Evolutionary conservation across 306 rosid species (phyloP), one percentile per base, ranked within the genome.

Genomic region (Prinsepia uniflora): DNA sequence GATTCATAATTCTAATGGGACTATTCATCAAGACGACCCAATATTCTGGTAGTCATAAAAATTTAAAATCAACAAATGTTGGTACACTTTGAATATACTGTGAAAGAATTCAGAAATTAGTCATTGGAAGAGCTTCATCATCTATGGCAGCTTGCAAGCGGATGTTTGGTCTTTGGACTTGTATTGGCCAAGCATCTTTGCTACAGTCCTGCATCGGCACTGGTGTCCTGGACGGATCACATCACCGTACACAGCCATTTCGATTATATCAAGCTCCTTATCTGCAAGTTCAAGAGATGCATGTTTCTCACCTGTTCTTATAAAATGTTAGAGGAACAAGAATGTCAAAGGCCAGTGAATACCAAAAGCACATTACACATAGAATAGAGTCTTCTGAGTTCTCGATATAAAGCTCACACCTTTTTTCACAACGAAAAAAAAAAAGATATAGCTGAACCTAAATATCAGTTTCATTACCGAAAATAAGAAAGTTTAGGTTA

Each of bases 171-270:
- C 91, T 77, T 94, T 89, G 0, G 95, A 54, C 76, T 84, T 90
- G 84, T 43, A 79, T 72, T 83, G 86, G 68, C 99, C 98, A 24
- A 94, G 99, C 90, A 86, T 80, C 79, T 94, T 97, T 13, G 96
- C 97, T 56, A 89, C 80, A 10, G 96, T 90, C 81, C 86, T 84
- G 83, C 97, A 91, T 17, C 96, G 86, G 77, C 99, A 94, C 67
- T 91, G 85, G 71, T 87, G 91, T 77, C 97, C 99, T 45, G 96
- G 96, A 50, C 99, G 81, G 66, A 86, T 52, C 68, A 91, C 99
- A 64, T 94, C 96, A 2, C 99, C 99, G n/a, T 90, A 91, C 52
- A 94, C 95, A 55, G 97, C 99, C 99, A 94, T 94, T 84, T 94
- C 98, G 42, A 94, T 87, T 70, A 94, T 71, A 78, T 91, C 98